Conservation (phyloP, 495 filamentous ascomycete genomes). For the Hypoxylon fragiforme region DNA sequence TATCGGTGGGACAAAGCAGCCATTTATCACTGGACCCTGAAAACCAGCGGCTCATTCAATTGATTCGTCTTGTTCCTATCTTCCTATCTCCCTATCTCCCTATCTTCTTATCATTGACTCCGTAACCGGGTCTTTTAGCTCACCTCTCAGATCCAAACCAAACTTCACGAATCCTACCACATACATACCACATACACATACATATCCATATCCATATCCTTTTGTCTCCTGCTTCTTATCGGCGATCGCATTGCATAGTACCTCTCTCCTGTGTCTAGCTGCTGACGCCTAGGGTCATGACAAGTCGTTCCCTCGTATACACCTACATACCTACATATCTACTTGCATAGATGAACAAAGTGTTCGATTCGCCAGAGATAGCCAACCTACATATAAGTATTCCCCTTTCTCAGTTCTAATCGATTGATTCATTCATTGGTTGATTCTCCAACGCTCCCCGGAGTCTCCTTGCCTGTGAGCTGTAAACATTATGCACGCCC, state of each 20-base stretch:
- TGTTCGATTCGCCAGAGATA: conserved; percentile 34
- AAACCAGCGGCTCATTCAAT: conserved; percentile 21
- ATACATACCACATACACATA: no score
- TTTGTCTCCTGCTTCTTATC: conserved; percentile 18
- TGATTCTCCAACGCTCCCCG: conserved; percentile 19
- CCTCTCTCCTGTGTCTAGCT: background rate
- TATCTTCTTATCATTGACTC: conserved; percentile 1
- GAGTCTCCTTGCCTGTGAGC: conserved; percentile 15
- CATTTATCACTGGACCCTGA: conserved; percentile 20
- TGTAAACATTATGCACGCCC: conserved; percentile 21
- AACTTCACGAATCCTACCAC: no score
- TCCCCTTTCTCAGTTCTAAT: background rate
- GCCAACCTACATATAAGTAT: no score
- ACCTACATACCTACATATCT: no score
- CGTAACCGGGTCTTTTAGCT: conserved; percentile 25
- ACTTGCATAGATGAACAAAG: no score
- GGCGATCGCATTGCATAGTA: conserved; percentile 16
- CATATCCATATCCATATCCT: background rate
- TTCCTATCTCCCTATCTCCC: background rate
- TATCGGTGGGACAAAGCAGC: conserved; percentile 16
- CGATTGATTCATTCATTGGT: no score
- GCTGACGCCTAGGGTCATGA: conserved; percentile 16
- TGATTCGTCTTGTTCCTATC: conserved; percentile 24
- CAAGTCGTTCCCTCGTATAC: conserved; percentile 6
- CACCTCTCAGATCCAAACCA: no score